These are phyloP conservation scores for Coemansia sp. DNA, from an alignment of 192 early-diverging fungal species.

Conservation along the genomic window DNA sequence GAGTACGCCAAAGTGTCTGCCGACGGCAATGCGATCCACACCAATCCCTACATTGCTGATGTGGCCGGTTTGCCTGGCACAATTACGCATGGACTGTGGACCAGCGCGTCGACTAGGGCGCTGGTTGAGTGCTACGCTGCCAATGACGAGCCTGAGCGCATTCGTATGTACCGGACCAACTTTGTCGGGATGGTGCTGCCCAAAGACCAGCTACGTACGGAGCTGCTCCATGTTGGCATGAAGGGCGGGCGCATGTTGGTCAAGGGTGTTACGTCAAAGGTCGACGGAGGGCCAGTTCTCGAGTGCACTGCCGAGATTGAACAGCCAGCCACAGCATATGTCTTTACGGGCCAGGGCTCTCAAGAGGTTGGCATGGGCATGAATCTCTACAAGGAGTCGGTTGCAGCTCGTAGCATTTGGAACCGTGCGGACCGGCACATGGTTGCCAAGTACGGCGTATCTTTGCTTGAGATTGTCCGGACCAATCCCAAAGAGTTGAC, in stretches of 20 bases:
- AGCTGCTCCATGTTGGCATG: slow-evolving; percentile 92
- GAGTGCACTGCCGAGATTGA: slow-evolving; percentile 85
- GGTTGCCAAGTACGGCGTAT: slow-evolving; percentile 82
- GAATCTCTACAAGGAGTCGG: slow-evolving; percentile 82
- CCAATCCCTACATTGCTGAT: slow-evolving; percentile 91
- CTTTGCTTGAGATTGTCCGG: slow-evolving; percentile 88
- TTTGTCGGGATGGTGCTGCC: slow-evolving; percentile 94
- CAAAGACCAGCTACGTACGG: slow-evolving; percentile 78
- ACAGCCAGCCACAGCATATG: slow-evolving; percentile 86
- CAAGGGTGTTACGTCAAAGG: slow-evolving; percentile 82
- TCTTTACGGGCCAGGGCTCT: slow-evolving; percentile 97
- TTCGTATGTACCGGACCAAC: slow-evolving; percentile 74
- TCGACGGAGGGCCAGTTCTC: slow-evolving; percentile 69
- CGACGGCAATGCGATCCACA: slow-evolving; percentile 93
- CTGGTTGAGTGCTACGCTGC: slow-evolving; percentile 90
- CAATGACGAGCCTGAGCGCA: slow-evolving; percentile 83
- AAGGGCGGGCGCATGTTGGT: slow-evolving; percentile 88
- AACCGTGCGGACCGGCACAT: slow-evolving; percentile 91
- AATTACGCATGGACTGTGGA: slow-evolving; percentile 97
- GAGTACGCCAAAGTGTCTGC: slow-evolving; percentile 79
- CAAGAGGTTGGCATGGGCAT: slow-evolving; percentile 97
- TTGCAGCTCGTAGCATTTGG: slow-evolving; percentile 85
- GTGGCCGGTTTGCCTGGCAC: slow-evolving; percentile 83
- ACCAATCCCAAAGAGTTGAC: slow-evolving; percentile 66
- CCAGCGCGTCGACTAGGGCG: slow-evolving; percentile 84